These are phyloP conservation scores for Aspergillus ellipticus DNA, from an alignment of 495 filamentous ascomycete species.

Conservation along the genomic window DNA sequence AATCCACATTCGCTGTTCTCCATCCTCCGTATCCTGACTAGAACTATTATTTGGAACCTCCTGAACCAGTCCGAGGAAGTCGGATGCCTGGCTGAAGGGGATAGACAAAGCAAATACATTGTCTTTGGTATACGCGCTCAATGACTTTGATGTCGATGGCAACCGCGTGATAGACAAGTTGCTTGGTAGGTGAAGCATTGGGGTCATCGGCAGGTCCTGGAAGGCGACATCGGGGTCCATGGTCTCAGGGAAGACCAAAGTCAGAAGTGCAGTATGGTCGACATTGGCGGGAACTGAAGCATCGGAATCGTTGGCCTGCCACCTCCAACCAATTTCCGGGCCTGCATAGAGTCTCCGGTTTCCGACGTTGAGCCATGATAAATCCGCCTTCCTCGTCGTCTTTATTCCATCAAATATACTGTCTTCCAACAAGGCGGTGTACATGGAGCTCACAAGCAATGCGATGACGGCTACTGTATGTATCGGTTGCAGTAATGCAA, in stretches of 20 bases:
- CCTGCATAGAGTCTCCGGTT: neutral
- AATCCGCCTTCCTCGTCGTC: neutral
- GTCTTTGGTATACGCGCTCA: neutral
- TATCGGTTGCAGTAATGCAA: slow-evolving; percentile 2
- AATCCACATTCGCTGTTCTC: neutral
- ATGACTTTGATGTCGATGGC: neutral
- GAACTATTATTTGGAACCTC: neutral
- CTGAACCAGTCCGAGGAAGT: neutral
- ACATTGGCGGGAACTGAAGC: neutral
- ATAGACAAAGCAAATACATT: neutral
- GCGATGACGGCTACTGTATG: slow-evolving; percentile 1
- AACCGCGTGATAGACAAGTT: slow-evolving; percentile 1
- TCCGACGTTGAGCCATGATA: neutral
- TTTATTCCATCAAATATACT: neutral
- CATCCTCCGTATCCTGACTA: neutral
- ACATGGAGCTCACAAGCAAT: slow-evolving; percentile 8
- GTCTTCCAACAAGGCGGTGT: neutral
- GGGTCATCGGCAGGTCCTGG: neutral
- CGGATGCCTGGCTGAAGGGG: neutral
- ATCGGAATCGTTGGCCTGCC: neutral
- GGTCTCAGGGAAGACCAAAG: neutral
- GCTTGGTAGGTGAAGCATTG: neutral
- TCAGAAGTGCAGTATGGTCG: neutral
- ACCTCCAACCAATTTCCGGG: neutral
- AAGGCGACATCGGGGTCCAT: neutral